Conservation (phyloP, 352 stramenopile species). For the Pythium dissotocum region DNA sequence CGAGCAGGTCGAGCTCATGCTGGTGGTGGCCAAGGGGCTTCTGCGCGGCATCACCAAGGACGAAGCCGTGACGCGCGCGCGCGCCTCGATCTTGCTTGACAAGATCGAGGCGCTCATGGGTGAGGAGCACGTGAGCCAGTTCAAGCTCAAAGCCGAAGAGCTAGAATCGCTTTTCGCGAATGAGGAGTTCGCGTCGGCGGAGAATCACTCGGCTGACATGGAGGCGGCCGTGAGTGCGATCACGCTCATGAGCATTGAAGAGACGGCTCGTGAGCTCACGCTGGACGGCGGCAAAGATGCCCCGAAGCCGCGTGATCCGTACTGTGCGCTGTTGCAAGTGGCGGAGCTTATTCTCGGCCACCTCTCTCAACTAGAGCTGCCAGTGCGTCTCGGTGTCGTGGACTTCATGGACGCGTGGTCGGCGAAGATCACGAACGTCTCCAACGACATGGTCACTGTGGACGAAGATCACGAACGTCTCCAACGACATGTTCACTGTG, state of each 20-base stretch:
- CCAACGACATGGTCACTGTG: constrained; percentile 38
- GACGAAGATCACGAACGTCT: constrained; percentile 57
- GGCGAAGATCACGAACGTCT: constrained; percentile 63
- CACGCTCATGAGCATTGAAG: constrained; percentile 59
- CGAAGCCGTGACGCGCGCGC: constrained; percentile 42
- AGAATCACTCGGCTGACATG: constrained; percentile 28
- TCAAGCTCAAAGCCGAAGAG: constrained; percentile 47
- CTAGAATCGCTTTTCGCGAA: constrained; percentile 26
- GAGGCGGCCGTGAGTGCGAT: constrained; percentile 50
- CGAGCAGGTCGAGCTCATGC: constrained; percentile 64
- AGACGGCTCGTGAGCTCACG: constrained; percentile 42
- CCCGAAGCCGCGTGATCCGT: constrained; percentile 17
- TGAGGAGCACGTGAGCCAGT: constrained; percentile 52
- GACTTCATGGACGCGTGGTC: constrained; percentile 79
- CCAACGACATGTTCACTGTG: constrained; percentile 54
- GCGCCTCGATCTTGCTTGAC: constrained; percentile 33
- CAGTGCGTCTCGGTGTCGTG: constrained; percentile 49
- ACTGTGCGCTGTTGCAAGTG: constrained; percentile 48
- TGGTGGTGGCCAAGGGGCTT: constrained; percentile 59
- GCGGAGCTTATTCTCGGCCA: constrained; percentile 58
- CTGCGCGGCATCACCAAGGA: constrained; percentile 47
- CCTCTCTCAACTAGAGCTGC: constrained; percentile 50
- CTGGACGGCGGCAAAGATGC: constrained; percentile 28
- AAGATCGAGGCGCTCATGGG: constrained; percentile 47
- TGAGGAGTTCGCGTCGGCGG: constrained; percentile 22